Evolutionary conservation across 305 asterid species (phyloP).

Genomic region (Rubia tinctorum): DNA sequence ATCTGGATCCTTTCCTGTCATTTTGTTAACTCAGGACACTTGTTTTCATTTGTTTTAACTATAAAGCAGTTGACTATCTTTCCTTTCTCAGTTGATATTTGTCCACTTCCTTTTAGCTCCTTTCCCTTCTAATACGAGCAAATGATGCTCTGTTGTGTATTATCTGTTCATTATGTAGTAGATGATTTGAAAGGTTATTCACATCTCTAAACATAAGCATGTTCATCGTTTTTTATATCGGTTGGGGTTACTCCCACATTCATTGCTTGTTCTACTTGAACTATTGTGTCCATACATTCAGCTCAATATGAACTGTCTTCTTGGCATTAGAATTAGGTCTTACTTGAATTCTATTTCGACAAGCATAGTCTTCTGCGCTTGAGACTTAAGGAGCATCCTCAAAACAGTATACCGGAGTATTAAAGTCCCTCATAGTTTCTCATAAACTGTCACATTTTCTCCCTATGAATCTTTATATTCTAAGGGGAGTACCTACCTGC

Average conservation of each 20-base stretch:
- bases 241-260: neutral
- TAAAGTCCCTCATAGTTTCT: neutral
- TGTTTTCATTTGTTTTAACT: too few species aligned
- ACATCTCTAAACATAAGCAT: neutral
- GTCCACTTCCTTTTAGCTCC: neutral
- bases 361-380: neutral
- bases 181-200: neutral
- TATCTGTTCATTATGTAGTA: neutral
- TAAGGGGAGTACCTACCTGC: neutral
- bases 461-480: neutral
- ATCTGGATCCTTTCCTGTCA: neutral
- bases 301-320: neutral
- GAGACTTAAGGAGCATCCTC: neutral
- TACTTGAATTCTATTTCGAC: neutral
- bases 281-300: neutral
- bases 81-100: neutral
- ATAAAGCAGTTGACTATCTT: too few species aligned
- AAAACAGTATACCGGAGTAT: neutral
- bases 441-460: neutral
- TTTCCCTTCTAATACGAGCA: neutral
- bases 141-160: neutral
- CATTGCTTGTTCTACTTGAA: neutral
- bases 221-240: neutral
- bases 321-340: neutral
- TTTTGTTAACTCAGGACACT: neutral